Evolutionary conservation across 192 early-diverging fungal species (phyloP).

Genomic region (Backusella parvicylindrica): DNA sequence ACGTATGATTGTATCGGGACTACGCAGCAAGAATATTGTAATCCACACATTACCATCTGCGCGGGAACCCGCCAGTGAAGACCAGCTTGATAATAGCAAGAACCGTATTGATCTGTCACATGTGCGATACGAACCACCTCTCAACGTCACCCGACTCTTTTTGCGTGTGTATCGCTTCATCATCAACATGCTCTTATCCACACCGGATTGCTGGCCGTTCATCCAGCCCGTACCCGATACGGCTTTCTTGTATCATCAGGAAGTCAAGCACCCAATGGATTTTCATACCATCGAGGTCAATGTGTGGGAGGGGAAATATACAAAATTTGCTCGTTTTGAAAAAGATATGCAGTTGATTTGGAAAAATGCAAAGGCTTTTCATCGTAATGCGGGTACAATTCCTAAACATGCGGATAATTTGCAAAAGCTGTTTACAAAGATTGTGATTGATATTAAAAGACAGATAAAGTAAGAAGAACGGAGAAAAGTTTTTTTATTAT

Average conservation of each 20-base stretch:
- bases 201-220: constrained; percentile 33
- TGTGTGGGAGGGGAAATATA: constrained; percentile 46
- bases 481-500: neutral
- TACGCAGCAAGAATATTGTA: constrained; percentile 22
- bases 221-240: constrained; percentile 40
- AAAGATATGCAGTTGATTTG: constrained; percentile 43
- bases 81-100: neutral
- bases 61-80: neutral
- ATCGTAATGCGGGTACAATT: constrained; percentile 29
- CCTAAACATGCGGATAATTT: constrained; percentile 30
- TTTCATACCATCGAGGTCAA: constrained; percentile 48
- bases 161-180: constrained; percentile 32
- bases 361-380: constrained; percentile 43
- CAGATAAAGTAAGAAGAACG: constrained; percentile 16
- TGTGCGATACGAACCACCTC: constrained; percentile 20
- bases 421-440: constrained; percentile 23
- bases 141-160: constrained; percentile 20
- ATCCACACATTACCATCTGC: constrained; percentile 14
- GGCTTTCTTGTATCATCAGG: constrained; percentile 39
- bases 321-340: constrained; percentile 41
- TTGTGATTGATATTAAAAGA: constrained; percentile 20
- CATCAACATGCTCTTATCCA: constrained; percentile 31
- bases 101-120: constrained; percentile 7
- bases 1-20: constrained; percentile 26
- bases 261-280: constrained; percentile 53